These are phyloP conservation scores for Diplocarpon mali DNA, from an alignment of 2,329 filamentous ascomycete species.

Conservation along the genomic window DNA sequence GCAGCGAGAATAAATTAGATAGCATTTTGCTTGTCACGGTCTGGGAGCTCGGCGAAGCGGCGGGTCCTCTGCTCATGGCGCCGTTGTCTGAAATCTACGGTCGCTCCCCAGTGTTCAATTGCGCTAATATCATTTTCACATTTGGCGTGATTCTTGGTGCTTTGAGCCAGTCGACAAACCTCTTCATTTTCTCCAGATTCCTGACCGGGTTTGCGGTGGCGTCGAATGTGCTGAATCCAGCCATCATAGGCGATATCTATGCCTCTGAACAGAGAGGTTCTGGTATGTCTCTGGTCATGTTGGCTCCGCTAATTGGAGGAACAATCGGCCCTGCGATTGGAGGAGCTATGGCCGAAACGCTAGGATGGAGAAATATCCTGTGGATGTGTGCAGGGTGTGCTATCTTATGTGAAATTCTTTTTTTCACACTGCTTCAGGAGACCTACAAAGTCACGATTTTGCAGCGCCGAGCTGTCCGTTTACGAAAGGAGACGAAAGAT, in stretches of 20 bases:
- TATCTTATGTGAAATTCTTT: conserved; percentile 33
- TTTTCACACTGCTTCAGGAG: conserved; percentile 38
- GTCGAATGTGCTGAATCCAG: conserved; percentile 31
- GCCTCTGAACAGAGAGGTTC: conserved; percentile 34
- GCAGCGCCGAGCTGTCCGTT: conserved; percentile 29
- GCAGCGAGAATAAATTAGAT: conserved; percentile 34
- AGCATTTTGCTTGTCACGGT: conserved; percentile 39
- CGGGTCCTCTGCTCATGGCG: conserved; percentile 34
- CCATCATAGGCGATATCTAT: conserved; percentile 37
- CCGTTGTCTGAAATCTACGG: conserved; percentile 35
- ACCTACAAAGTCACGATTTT: conserved; percentile 51
- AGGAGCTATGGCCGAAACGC: conserved; percentile 32
- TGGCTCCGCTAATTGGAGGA: conserved; percentile 25
- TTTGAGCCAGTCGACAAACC: conserved; percentile 30
- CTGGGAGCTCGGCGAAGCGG: conserved; percentile 38
- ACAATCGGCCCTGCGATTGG: conserved; percentile 26
- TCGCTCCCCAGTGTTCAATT: conserved; percentile 31
- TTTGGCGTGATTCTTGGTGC: conserved; percentile 37
- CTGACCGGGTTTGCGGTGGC: conserved; percentile 26
- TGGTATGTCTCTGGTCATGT: conserved; percentile 28
- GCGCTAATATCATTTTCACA: conserved; percentile 37
- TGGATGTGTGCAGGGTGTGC: conserved; percentile 34
- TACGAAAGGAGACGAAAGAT: conserved; percentile 42
- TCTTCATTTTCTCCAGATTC: conserved; percentile 32
- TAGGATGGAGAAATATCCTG: conserved; percentile 42